Base-by-base conservation (phyloP, 2,329 filamentous ascomycete species). In the Hypoxylon rubiginosum region DNA sequence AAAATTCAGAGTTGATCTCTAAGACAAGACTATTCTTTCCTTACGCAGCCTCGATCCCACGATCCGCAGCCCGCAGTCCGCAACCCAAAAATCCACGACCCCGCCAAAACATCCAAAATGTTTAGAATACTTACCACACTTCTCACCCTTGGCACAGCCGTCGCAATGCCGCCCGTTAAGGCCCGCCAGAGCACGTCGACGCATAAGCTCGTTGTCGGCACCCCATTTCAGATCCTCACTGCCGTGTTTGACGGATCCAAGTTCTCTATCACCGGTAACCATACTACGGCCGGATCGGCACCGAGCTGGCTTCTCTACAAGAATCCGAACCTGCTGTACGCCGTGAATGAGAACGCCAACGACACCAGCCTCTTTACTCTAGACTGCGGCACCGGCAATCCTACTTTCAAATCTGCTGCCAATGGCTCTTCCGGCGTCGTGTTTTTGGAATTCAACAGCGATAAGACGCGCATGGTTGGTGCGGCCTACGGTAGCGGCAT, bases 231-330 rank as follows among this genome's bases (percentile, higher is more conserved):
- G 57, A 80, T 85, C 66, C 72, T 79, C 11, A 71, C 81, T 2
- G 81, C 79, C 66, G 73, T 81, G 55, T 85, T 82, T 61, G 76
- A 82, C 68, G 82, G 79, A 59, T 66, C 70, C 17, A 65, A 60
- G 43, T 83, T 86, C 72, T 75, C 75, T 32, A 69, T 82, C 24
- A 77, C 81, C 19, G 69, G 73, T 52, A 81, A 80, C 39, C 74
- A 76, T 34, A 70, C 71, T 2, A 67, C 72, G 7, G 24, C 69
- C 0, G 77, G 78, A 49, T 72, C 75, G 3, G 69, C 65, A 1
- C 79, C 83, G 21, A 84, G 82, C 65, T 86, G 84, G 84, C 74
- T 86, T 74, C 74, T 79, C 41, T 80, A 79, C 72, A 78, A 77
- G 52, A 64, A 75, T 17, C 79, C 79, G 26, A 77, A 80, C 70